Conservation (phyloP, 1,284 basidiomycete genomes). For the Pseudozyma tsukubaensis region DNA sequence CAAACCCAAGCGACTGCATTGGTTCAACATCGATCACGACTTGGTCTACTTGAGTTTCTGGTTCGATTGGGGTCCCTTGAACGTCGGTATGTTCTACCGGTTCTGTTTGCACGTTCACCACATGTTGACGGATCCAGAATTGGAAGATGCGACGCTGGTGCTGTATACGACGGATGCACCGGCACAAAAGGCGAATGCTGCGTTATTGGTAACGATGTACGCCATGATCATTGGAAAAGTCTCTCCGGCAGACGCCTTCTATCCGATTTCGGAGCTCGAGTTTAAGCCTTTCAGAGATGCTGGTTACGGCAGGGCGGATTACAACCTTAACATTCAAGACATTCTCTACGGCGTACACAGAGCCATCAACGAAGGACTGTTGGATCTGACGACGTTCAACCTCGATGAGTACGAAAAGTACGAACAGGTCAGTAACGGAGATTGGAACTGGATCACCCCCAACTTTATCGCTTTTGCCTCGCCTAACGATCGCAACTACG, state of each 20-base stretch:
- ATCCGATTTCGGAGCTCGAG: slow-evolving; percentile 77
- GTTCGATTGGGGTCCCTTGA: slow-evolving; percentile 76
- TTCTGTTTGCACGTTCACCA: slow-evolving; percentile 84
- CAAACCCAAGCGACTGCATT: slow-evolving; percentile 50
- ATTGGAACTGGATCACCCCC: slow-evolving; percentile 90
- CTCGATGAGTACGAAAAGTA: slow-evolving; percentile 88
- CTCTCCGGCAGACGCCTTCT: slow-evolving; percentile 93
- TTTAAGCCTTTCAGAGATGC: slow-evolving; percentile 93
- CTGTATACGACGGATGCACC: slow-evolving; percentile 89
- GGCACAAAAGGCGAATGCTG: slow-evolving; percentile 90
- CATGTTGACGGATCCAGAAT: slow-evolving; percentile 51
- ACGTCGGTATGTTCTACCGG: slow-evolving; percentile 72
- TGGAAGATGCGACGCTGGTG: slow-evolving; percentile 79
- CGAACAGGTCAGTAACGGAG: slow-evolving; percentile 75
- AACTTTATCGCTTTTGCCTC: slow-evolving; percentile 87
- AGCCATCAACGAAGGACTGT: slow-evolving; percentile 86
- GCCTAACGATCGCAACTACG: slow-evolving; percentile 72
- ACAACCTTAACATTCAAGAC: slow-evolving; percentile 85
- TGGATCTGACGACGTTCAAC: slow-evolving; percentile 89
- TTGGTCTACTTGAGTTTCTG: slow-evolving; percentile 89
- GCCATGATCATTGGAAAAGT: slow-evolving; percentile 87
- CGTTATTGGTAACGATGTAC: slow-evolving; percentile 89
- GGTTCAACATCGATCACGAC: slow-evolving; percentile 80
- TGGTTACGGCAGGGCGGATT: slow-evolving; percentile 90
- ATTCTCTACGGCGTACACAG: slow-evolving; percentile 96